Evolutionary conservation across 306 rosid species (phyloP).

Genomic region (Quercus agrifolia): DNA sequence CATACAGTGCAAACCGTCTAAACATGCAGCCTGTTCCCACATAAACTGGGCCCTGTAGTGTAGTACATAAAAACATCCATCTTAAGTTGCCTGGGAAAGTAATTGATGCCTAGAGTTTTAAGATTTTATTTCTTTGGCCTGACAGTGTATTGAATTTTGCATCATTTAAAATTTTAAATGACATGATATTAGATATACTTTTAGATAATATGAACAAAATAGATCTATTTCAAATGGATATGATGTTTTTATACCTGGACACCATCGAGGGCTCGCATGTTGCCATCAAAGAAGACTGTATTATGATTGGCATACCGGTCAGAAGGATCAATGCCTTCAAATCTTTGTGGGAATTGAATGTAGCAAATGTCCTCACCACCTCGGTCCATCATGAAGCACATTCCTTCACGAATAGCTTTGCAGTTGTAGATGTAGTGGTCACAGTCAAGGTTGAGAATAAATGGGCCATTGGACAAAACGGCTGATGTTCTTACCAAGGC

Average conservation of each 20-base stretch:
- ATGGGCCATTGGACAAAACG: slow-evolving; percentile 83
- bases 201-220: too few relatives aligned
- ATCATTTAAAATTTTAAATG: too few relatives aligned
- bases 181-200: too few relatives aligned
- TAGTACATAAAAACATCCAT: neutral
- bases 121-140: too few relatives aligned
- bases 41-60: slow-evolving; percentile 66
- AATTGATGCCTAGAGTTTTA: too few relatives aligned
- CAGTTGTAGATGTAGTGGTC: slow-evolving; percentile 84
- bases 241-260: slow-evolving; percentile 14
- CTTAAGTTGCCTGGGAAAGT: neutral
- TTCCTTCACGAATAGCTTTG: slow-evolving; percentile 88
- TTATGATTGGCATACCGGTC: slow-evolving; percentile 94
- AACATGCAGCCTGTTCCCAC: slow-evolving; percentile 96
- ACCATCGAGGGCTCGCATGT: slow-evolving; percentile 59
- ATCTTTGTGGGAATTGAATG: slow-evolving; percentile 95
- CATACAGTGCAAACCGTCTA: slow-evolving; percentile 76
- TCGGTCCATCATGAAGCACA: slow-evolving; percentile 93
- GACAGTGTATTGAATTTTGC: too few relatives aligned
- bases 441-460: slow-evolving; percentile 87
- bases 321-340: slow-evolving; percentile 89
- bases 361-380: slow-evolving; percentile 76
- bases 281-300: slow-evolving; percentile 82
- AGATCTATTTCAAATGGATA: too few relatives aligned
- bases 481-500: slow-evolving; percentile 80